These are phyloP conservation scores for Colletotrichum sp. DNA, from an alignment of 2,329 filamentous ascomycete genomes.

Conservation along the genomic window DNA sequence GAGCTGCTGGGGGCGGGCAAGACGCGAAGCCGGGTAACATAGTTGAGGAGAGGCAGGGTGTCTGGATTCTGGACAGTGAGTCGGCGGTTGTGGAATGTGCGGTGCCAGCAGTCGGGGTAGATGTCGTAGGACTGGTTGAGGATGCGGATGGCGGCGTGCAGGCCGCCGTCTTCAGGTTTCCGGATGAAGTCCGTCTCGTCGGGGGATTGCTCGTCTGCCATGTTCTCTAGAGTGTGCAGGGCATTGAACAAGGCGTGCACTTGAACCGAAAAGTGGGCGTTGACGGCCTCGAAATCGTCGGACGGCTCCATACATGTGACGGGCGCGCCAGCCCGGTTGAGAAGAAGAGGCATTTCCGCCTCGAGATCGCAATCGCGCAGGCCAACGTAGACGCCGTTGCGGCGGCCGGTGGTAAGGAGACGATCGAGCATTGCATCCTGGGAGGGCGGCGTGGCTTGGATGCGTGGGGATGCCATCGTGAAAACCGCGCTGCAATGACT, in stretches of 20 bases:
- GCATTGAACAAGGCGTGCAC: conserved; percentile 16
- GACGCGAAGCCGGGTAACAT: conserved; percentile 6
- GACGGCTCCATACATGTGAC: conserved; percentile 11
- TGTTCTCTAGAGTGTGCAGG: not conserved
- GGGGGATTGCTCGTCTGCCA: not conserved
- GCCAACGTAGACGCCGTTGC: not conserved
- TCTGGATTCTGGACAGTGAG: conserved; percentile 13
- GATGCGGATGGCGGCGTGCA: not conserved
- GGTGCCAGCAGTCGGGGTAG: conserved; percentile 12
- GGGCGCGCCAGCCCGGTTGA: not conserved
- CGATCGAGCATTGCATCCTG: not conserved
- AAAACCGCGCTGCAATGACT: not conserved
- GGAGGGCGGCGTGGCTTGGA: not conserved
- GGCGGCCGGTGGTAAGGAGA: not conserved
- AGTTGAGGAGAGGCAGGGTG: conserved; percentile 6
- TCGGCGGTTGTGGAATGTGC: conserved; percentile 15
- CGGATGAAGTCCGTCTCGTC: not conserved
- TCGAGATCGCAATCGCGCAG: not conserved
- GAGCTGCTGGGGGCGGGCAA: not conserved
- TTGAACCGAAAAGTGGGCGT: conserved; percentile 11
- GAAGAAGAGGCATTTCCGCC: not conserved
- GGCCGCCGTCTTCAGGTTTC: not conserved
- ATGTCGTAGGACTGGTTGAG: not conserved
- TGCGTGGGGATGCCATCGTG: not conserved
- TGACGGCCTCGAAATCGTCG: conserved; percentile 3